phyloP scores from a whole-genome alignment of 805 yeast genomes.

The Jamesozyma spencerorum region DNA sequence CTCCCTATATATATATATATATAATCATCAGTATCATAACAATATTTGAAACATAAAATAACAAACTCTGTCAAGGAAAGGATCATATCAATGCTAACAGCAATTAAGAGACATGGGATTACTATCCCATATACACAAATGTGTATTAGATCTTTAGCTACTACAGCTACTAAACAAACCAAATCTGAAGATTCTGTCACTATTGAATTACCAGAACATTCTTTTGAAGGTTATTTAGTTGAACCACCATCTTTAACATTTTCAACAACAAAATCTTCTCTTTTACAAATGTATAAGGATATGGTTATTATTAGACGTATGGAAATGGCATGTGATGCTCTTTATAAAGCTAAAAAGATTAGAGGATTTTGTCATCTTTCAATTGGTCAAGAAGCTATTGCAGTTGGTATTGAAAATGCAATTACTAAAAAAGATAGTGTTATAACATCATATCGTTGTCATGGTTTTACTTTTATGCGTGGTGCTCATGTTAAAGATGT shows the following conservation, averaged over 20 bases:
- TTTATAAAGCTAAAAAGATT: conserved; percentile 96
- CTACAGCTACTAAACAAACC: neutral
- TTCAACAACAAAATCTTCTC: conserved; percentile 69
- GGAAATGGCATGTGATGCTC: conserved; percentile 98
- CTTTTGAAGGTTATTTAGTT: conserved; percentile 80
- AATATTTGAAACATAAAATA: too few relatives aligned
- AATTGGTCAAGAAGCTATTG: conserved; percentile 97
- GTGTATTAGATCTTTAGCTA: neutral
- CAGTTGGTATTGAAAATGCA: conserved; percentile 96
- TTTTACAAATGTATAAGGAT: conserved; percentile 91
- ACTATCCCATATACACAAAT: too few relatives aligned
- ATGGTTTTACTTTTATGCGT: conserved; percentile 95
- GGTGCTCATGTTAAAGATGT: conserved; percentile 88
- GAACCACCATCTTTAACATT: conserved; percentile 63
- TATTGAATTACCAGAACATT: conserved; percentile 63
- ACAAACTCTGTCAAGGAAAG: too few relatives aligned
- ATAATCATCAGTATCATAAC: too few relatives aligned
- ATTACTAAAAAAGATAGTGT: conserved; percentile 76
- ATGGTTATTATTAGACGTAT: conserved; percentile 90
- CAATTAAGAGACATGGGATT: too few relatives aligned
- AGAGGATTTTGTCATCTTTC: conserved; percentile 99
- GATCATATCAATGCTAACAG: too few relatives aligned
- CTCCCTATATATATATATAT: too few relatives aligned
- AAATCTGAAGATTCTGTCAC: conserved; percentile 26
- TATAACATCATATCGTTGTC: conserved; percentile 97